Conservation (phyloP, 768 basidiomycete genomes). For the Serendipita sp. region DNA sequence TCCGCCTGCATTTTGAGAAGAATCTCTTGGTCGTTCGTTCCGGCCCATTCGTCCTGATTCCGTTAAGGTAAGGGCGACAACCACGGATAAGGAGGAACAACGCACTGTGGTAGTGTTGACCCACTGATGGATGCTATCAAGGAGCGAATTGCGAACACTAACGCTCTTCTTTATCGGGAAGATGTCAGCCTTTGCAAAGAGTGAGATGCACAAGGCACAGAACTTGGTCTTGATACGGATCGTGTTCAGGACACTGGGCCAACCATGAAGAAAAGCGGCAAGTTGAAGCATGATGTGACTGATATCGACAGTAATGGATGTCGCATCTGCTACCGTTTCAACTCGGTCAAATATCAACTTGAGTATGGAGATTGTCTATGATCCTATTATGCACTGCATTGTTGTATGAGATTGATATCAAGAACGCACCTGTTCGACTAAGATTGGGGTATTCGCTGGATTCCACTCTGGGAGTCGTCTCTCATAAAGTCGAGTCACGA, state of each 20-base stretch:
- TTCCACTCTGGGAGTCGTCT: constrained; percentile 12
- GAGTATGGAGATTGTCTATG: constrained; percentile 56
- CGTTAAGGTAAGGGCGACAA: neutral
- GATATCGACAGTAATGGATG: constrained; percentile 31
- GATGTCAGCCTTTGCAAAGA: constrained; percentile 45
- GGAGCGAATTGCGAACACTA: constrained; percentile 46
- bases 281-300: constrained; percentile 30
- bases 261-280: constrained; percentile 49
- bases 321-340: constrained; percentile 39
- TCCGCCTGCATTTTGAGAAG: constrained; percentile 34
- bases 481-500: constrained; percentile 13
- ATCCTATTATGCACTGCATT: constrained; percentile 3
- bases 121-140: constrained; percentile 74
- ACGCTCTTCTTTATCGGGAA: constrained; percentile 54
- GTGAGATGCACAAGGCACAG: constrained; percentile 52
- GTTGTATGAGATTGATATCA: neutral
- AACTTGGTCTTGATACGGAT: constrained; percentile 61
- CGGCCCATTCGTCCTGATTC: neutral
- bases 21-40: constrained; percentile 2
- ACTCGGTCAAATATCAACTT: constrained; percentile 66
- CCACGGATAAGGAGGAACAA: neutral
- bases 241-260: constrained; percentile 32
- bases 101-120: constrained; percentile 18
- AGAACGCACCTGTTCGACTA: constrained; percentile 53
- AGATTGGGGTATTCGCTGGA: constrained; percentile 21